Conservation (phyloP, 768 basidiomycete genomes). For the Suillus plorans region DNA sequence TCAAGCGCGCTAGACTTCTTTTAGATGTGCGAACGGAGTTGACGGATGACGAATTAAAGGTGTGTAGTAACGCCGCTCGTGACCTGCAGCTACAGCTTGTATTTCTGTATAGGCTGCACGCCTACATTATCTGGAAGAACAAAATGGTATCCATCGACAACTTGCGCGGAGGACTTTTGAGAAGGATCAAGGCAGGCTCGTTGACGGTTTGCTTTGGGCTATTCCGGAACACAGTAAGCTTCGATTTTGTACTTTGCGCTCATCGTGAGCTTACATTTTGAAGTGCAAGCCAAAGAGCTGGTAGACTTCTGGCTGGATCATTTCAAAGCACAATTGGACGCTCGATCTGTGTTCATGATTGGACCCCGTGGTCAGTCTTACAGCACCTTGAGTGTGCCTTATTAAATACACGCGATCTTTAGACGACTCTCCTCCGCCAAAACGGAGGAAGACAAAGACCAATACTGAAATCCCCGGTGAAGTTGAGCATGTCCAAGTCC, state of each 20-base stretch:
- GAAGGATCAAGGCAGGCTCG: slow-evolving; percentile 50
- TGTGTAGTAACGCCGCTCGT: slow-evolving; percentile 20
- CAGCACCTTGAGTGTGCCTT: not conserved
- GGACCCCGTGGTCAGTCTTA: slow-evolving; percentile 7
- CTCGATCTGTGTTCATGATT: slow-evolving; percentile 40
- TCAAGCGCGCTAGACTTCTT: slow-evolving; percentile 52
- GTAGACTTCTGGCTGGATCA: slow-evolving; percentile 74
- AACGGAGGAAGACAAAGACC: slow-evolving; percentile 44
- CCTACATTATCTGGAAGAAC: slow-evolving; percentile 64
- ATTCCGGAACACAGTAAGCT: slow-evolving; percentile 62
- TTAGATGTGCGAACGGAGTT: slow-evolving; percentile 77
- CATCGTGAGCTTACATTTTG: slow-evolving; percentile 7
- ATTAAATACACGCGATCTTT: not conserved
- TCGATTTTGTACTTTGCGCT: not conserved
- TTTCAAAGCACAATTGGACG: slow-evolving; percentile 69
- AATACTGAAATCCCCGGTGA: not conserved
- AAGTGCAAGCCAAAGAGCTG: slow-evolving; percentile 68
- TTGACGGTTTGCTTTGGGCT: slow-evolving; percentile 68
- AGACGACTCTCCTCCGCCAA: slow-evolving; percentile 43
- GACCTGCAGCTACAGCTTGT: slow-evolving; percentile 3
- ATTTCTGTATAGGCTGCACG: slow-evolving; percentile 50
- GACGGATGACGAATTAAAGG: slow-evolving; percentile 81
- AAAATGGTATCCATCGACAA: slow-evolving; percentile 52
- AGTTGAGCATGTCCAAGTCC: not conserved
- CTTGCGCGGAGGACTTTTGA: slow-evolving; percentile 52